phyloP scores from a whole-genome alignment of 2,329 filamentous ascomycete genomes.

The Daldinia eschscholtzii region DNA sequence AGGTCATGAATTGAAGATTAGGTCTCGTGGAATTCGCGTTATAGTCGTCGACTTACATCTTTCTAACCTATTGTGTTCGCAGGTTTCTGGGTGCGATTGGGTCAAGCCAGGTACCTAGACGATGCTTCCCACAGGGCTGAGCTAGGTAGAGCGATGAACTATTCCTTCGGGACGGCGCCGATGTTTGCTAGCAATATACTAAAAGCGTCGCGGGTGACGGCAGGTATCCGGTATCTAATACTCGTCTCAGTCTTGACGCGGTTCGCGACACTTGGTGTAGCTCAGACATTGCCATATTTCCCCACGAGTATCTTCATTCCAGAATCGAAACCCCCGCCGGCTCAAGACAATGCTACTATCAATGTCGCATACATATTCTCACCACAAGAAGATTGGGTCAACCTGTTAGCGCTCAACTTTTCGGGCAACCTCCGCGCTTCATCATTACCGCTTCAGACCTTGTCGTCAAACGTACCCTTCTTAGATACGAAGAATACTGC shows the following conservation, averaged over 20 bases:
- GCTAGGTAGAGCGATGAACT: conserved; percentile 46
- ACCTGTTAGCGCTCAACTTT: conserved; percentile 75
- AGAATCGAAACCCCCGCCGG: conserved; percentile 58
- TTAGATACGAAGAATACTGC: conserved; percentile 64
- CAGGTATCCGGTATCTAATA: conserved; percentile 45
- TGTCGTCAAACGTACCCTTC: conserved; percentile 74
- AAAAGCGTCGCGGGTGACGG: conserved; percentile 36
- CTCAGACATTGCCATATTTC: conserved; percentile 76
- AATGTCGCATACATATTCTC: conserved; percentile 78
- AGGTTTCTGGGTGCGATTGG: conserved; percentile 31
- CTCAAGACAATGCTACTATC: conserved; percentile 51
- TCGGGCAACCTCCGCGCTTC: conserved; percentile 67
- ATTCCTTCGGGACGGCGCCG: conserved; percentile 46
- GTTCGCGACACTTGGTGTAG: conserved; percentile 47
- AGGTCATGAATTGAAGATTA: conserved; percentile 32
- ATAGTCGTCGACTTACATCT: conserved; percentile 25
- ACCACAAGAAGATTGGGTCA: conserved; percentile 61
- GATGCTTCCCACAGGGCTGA: conserved; percentile 46
- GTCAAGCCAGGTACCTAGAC: conserved; percentile 29
- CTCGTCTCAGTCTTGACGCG: conserved; percentile 40
- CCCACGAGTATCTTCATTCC: conserved; percentile 78
- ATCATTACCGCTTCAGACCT: conserved; percentile 58
- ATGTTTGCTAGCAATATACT: conserved; percentile 44
- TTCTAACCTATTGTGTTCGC: conserved; percentile 31
- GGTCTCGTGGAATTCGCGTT: conserved; percentile 30